Conservation (phyloP, 1,284 basidiomycete genomes). For the Ganoderma sinense region DNA sequence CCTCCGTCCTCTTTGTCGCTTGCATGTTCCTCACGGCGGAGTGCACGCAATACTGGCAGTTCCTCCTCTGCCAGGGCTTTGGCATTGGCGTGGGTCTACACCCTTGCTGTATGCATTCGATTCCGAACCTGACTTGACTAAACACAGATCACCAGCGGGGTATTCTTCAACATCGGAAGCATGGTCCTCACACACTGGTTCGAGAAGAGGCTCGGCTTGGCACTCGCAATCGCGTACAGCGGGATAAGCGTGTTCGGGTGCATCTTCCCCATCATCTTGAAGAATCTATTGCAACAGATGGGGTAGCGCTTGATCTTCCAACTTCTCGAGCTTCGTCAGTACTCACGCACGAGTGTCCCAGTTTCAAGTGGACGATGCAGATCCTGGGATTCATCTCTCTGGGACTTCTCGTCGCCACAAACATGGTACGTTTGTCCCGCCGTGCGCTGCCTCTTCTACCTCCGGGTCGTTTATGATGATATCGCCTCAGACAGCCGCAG, state of each 20-base stretch:
- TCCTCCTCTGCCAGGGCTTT: constrained; percentile 56
- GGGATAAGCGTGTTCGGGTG: constrained; percentile 52
- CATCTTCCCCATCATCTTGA: constrained; percentile 48
- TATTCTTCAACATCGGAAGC: too few species aligned
- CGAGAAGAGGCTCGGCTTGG: too few species aligned
- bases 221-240: constrained; percentile 40
- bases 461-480: neutral
- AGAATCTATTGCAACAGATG: constrained; percentile 44
- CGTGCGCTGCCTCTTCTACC: neutral
- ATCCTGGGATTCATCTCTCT: constrained; percentile 61
- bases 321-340: neutral
- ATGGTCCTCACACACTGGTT: too few species aligned
- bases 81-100: constrained; percentile 44
- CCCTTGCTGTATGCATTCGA: neutral
- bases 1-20: constrained; percentile 43
- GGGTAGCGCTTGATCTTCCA: constrained; percentile 33
- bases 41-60: constrained; percentile 58
- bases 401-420: constrained; percentile 48
- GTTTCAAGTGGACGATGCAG: constrained; percentile 58
- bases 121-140: neutral
- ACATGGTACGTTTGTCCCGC: constrained; percentile 37
- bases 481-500: neutral
- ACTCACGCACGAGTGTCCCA: neutral
- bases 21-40: constrained; percentile 56
- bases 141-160: neutral